Base-by-base conservation (phyloP, 768 basidiomycete genomes). In the Auricularia sp. region DNA sequence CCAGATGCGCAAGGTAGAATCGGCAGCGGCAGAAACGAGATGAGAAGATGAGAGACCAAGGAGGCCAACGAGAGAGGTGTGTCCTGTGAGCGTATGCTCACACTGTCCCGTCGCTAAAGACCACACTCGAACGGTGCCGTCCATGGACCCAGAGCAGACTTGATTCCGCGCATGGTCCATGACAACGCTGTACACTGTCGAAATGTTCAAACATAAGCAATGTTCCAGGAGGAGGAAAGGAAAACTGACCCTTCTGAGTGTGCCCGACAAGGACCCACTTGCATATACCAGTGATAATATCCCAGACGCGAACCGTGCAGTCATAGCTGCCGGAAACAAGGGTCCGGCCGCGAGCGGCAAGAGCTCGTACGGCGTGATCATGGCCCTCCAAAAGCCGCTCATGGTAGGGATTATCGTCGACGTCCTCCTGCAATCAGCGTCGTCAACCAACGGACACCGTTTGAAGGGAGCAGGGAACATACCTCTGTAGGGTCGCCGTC, bases 101-200 rank as follows among this genome's bases (percentile, higher is more conserved):
- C 88, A 91, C 71, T 87, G 81, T 0, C 96, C 96, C 2, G 83
- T 92, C 62, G 81, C 83, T 42, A 96, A 79, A 69, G 90, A 89
- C 96, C 96, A 99, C 42, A 99, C 85, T 61, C 92, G 91, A 67
- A 98, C 95, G 1, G 93, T 95, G 58, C 93, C 91, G 74, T 98
- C 96, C 95, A 98, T 96, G 3, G 95, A 98, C 7, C 96, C 96
- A 2, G 97, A 98, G 69, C 92, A 94, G 34, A 93, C 93, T 73
- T 94, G 91, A 63, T 92, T 86, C 21, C 94, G 90, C 59, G 80
- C 78, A 47, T 87, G 82, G 73, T 98, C 96, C 47, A 95, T 83
- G 11, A 95, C 94, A 62, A 98, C 92, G 73, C 91, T 94, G 79
- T 98, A 98, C 3, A 98, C 96, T 94, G 75, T 64, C 61, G 63